phyloP scores from a whole-genome alignment of 2,329 filamentous ascomycete genomes.

The Ampelomyces quisqualis region DNA sequence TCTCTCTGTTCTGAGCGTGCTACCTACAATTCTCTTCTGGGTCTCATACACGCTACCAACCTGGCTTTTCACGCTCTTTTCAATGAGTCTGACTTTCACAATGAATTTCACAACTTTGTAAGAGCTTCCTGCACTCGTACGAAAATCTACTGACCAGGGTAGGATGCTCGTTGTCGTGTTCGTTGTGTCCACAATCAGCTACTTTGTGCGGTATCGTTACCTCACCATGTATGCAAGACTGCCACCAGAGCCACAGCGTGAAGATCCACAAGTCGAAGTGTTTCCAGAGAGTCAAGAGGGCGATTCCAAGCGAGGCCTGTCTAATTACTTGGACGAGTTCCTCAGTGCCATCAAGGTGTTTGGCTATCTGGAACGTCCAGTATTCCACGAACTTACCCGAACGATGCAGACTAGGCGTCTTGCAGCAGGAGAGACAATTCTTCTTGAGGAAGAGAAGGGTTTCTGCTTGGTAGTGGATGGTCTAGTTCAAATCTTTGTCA shows the following conservation, averaged over 20 bases:
- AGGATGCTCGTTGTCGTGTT: conserved; percentile 66
- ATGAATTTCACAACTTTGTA: conserved; percentile 98
- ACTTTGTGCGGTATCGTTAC: conserved; percentile 93
- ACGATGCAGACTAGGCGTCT: conserved; percentile 98
- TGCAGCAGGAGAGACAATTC: conserved; percentile 91
- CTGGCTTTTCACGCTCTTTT: conserved; percentile 85
- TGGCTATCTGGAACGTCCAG: conserved; percentile 90
- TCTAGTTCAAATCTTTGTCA: conserved; percentile 95
- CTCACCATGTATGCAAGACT: conserved; percentile 95
- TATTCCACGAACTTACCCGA: conserved; percentile 94
- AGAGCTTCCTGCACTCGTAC: conserved; percentile 32
- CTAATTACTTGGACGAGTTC: conserved; percentile 98
- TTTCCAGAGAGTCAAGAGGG: conserved; percentile 92
- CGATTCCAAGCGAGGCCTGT: conserved; percentile 82
- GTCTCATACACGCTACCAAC: conserved; percentile 82
- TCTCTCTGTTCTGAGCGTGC: conserved; percentile 52
- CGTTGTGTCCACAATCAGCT: conserved; percentile 81
- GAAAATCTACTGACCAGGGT: conserved; percentile 24
- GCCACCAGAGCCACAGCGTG: conserved; percentile 90
- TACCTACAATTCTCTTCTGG: conserved; percentile 70
- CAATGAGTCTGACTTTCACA: conserved; percentile 90
- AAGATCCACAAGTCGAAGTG: conserved; percentile 91
- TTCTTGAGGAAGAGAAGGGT: conserved; percentile 95
- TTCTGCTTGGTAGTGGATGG: conserved; percentile 98
- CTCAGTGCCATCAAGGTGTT: conserved; percentile 99